These are phyloP conservation scores for Trichoderma brevicompactum DNA, from an alignment of 2,329 filamentous ascomycete genomes.

Conservation along the genomic window DNA sequence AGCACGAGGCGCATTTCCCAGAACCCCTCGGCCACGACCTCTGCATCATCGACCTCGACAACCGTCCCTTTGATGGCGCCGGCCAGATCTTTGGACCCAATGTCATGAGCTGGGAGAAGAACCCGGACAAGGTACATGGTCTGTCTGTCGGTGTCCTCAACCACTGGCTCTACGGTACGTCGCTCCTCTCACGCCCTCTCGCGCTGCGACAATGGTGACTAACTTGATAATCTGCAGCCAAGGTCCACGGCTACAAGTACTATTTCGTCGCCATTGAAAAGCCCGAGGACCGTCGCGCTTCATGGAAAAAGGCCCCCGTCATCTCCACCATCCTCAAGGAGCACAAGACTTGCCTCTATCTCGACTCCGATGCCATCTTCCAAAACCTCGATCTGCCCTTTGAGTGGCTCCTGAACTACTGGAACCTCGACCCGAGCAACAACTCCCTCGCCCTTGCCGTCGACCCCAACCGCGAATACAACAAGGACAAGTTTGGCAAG, in stretches of 20 bases:
- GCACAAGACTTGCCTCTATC: conserved; percentile 50
- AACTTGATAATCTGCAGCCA: conserved; percentile 40
- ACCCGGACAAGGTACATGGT: conserved; percentile 41
- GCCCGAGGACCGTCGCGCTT: conserved; percentile 48
- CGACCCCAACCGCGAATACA: conserved; percentile 45
- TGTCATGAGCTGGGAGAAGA: conserved; percentile 45
- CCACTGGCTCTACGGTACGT: conserved; percentile 50
- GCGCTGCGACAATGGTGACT: conserved; percentile 27
- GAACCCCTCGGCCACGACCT: conserved; percentile 45
- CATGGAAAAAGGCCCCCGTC: conserved; percentile 52
- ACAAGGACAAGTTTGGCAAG: conserved; percentile 47
- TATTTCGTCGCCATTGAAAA: conserved; percentile 48
- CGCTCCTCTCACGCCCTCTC: neutral
- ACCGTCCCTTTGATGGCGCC: conserved; percentile 44
- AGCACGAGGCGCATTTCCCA: conserved; percentile 39
- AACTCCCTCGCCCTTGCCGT: conserved; percentile 50
- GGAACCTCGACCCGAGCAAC: conserved; percentile 45
- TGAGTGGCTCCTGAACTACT: conserved; percentile 55
- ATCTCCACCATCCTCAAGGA: conserved; percentile 49
- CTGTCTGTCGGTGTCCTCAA: conserved; percentile 49
- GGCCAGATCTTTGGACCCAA: conserved; percentile 44
- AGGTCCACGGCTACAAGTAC: conserved; percentile 54
- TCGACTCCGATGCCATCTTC: conserved; percentile 53
- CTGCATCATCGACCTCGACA: conserved; percentile 53
- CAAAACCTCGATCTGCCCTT: conserved; percentile 49